Base-by-base conservation (phyloP, 1,139 yeast species). In the Spathaspora jeffriesii region DNA sequence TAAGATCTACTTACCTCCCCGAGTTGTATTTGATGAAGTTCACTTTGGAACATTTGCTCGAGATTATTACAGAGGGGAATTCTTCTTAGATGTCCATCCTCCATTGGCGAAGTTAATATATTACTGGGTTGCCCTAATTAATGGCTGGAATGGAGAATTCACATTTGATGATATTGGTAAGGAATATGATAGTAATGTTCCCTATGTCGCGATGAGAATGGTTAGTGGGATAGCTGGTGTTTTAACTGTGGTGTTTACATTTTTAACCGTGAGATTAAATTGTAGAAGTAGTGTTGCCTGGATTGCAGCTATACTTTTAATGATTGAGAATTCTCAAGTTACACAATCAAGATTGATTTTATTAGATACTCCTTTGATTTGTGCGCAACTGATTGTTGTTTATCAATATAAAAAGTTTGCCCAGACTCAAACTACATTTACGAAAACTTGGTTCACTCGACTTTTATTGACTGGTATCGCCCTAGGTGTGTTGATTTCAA, bases 11-110 rank as follows among this genome's bases (percentile, higher is more conserved):
- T 64, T 72, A 50, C 99, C 99, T 15, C 68, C 81, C 53, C 79
- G 88, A 39, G 96, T 93, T 43, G 97, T 93, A 30, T 93, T 93
- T 63, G 99, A 93, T 71, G 99, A 93, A 66, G 91, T 84, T 43
- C 91, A 85, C 63, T 68, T 73, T 44, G 71, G 72, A 7, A 64
- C 67, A 8, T 69, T 62, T 51, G 65, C 64, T 2, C 50, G 60
- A 48, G 75, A 78, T 50, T 89, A 87, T 67, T 65, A 74, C 52
- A 68, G 68, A 38, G 88, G 90, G n/a, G 72, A 76, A 40, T 85
- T 80, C 54, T 84, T 81, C 57, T 59, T 83, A 15, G 87, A 81
- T 53, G 71, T 76, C 2, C 81, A 84, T 47, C 91, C 92, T 0
- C 91, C 92, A 2, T 65, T 85, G 39, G 77, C 70, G 5, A 72